Evolutionary conservation across 306 rosid species (phyloP), one percentile per base, ranked within the genome.

Genomic region (Begonia masoniana): DNA sequence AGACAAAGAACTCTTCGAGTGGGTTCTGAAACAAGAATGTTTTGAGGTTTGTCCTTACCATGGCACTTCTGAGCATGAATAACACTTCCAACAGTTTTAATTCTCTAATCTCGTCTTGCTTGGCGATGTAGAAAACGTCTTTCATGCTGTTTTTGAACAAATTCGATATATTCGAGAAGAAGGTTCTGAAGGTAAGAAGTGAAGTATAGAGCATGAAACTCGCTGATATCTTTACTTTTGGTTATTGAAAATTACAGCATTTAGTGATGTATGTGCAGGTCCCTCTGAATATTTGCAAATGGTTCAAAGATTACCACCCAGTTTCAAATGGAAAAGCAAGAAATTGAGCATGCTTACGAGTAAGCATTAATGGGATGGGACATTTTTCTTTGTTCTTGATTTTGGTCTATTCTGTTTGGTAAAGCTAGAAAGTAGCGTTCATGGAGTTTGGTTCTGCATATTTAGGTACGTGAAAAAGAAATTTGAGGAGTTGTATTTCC

Each of bases 91-190:
- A 31, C 39, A 5, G 39, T 31, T 31, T 2, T 1, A 31, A 31
- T 31, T 5, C 39, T 31, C 9, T 31, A 31, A 31, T 31, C 9
- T 31, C 39, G 7, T 31, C 39, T 31, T 31, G 8, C 39, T 31
- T 7, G 39, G 39, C 63, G 61, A 35, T 50, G 55, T 87, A 92
- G 99, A 92, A 86, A 72, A 92, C 99, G 23, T 92, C 99, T 64
- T 86, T 92, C 94, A 81, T 92, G 99, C 75, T 92, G 66, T 92
- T 92, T 65, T 73, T 92, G 50, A 92, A 92, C 81, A 92, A 92
- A 83, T 92, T 92, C 12, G 96, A 92, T 69, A 79, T 92, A 70
- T 86, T 92, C 17, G 99, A 92, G 88, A 86, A 83, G 83, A 92
- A 92, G 81, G 78, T 78, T 68, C 76, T 83, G 47, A 71, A 83